Evolutionary conservation across 805 yeast species (phyloP).

Genomic region (Yarrowia porcina): DNA sequence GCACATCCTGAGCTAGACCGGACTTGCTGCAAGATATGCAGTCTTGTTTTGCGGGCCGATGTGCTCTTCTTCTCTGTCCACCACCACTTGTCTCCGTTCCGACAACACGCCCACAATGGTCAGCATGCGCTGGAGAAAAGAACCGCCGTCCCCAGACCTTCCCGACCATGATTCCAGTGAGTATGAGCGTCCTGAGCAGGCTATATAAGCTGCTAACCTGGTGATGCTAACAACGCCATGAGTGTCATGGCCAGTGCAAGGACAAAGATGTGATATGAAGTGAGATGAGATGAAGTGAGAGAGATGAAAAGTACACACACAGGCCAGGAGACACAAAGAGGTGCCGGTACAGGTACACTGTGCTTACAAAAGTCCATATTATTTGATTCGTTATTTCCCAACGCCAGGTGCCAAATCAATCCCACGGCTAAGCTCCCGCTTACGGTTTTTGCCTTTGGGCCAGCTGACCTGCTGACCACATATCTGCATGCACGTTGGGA

Average conservation of each 20-base stretch:
- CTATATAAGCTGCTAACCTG: not conserved
- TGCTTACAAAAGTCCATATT: no score
- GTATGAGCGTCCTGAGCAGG: not conserved
- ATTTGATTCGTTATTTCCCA: not conserved
- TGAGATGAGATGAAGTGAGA: no score
- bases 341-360: no score
- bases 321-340: no score
- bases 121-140: slow-evolving; percentile 24
- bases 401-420: not conserved
- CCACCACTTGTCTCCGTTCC: not conserved
- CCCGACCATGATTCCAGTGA: slow-evolving; percentile 20
- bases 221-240: not conserved
- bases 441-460: slow-evolving; percentile 10
- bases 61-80: not conserved
- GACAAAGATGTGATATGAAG: no score
- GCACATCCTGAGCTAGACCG: not conserved
- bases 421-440: slow-evolving; percentile 2
- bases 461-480: slow-evolving; percentile 16
- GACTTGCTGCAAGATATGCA: slow-evolving; percentile 11
- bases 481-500: slow-evolving; percentile 12
- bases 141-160: slow-evolving; percentile 19
- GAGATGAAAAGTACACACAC: no score
- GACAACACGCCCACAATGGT: not conserved
- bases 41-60: slow-evolving; percentile 1
- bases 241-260: not conserved